phyloP scores from a whole-genome alignment of 2,329 filamentous ascomycete genomes.

The Monosporascus sp. region DNA sequence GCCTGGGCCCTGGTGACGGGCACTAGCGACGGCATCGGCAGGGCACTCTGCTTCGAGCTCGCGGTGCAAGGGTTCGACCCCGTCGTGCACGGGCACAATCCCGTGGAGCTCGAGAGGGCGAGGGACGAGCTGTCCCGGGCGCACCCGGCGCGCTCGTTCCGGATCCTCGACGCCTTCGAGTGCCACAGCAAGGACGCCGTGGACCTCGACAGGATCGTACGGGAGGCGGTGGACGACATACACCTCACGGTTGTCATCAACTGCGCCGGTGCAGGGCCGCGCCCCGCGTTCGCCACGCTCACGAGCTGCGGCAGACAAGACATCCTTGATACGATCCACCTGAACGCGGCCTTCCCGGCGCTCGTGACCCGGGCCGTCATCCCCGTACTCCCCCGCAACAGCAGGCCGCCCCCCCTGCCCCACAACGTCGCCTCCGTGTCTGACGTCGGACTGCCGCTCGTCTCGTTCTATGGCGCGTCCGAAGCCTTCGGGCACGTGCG shows the following conservation, averaged over 20 bases:
- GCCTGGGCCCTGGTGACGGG: conserved; percentile 45
- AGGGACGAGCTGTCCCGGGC: conserved; percentile 29
- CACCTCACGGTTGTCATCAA: conserved; percentile 46
- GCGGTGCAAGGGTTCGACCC: conserved; percentile 48
- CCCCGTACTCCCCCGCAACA: conserved; percentile 13
- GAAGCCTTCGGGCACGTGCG: conserved; percentile 11
- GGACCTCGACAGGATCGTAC: conserved; percentile 6
- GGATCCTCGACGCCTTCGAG: conserved; percentile 34
- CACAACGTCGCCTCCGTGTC: conserved; percentile 16
- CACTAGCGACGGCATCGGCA: conserved; percentile 47
- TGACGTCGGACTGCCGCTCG: conserved; percentile 14
- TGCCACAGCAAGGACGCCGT: conserved; percentile 2
- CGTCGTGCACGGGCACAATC: conserved; percentile 47
- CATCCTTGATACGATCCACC: conserved; percentile 36
- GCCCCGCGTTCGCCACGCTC: conserved; percentile 27
- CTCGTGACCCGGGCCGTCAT: conserved; percentile 13
- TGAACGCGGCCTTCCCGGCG: conserved; percentile 29
- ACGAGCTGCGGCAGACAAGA: conserved; percentile 26
- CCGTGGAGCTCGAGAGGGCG: conserved; percentile 35
- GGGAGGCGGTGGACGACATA: conserved; percentile 19
- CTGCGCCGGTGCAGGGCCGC: conserved; percentile 40
- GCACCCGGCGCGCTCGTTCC: conserved; percentile 25
- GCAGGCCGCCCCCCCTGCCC: conserved; percentile 11
- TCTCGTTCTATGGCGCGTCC: conserved; percentile 16
- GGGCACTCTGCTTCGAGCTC: conserved; percentile 42